Evolutionary conservation across 495 filamentous ascomycete species (phyloP), one percentile per base, ranked within the genome.

Genomic region (Aeminium ludgeri): DNA sequence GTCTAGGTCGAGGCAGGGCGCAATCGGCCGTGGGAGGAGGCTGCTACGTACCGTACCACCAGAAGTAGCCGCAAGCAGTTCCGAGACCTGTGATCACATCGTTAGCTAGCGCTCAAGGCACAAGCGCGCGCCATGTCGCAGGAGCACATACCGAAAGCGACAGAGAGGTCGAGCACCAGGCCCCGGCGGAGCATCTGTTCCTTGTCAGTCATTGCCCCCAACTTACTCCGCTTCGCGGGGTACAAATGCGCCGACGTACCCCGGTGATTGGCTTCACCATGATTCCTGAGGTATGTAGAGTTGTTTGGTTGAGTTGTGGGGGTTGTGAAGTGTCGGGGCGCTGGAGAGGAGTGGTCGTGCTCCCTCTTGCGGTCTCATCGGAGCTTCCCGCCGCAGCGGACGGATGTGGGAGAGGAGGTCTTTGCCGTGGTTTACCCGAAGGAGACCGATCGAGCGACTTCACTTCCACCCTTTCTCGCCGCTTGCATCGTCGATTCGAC

Each of bases 101-200:
- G 30, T 51, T 17, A 51, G 48, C 23, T 6, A 3, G 25, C 20
- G 31, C 34, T 28, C n/a, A 3, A 43, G n/a, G 16, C 10, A 36
- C 10, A 30, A 4, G 31, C 31, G n/a, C 31, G 16, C 11, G 3
- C 12, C 31, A 33, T 4, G 15, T 5, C 11, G 4, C 15, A 6
- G 34, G 10, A 34, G 20, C 13, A 34, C 76, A 65, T 62, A 78
- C 82, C 82, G 51, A 79, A 65, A 48, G 78, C 73, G 52, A 80
- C 74, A 53, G 76, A 77, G 59, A 87, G 67, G 62, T 87, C 82
- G 48, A 86, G 67, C 55, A 87, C 78, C 36, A 85, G 65, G 59
- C 65, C 65, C 53, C 73, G 65, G 54, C 76, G 74, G 64, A 86
- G 73, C 70, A 78, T 83, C 79, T 78, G 57, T 39, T 36, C 53